Evolutionary conservation across 495 filamentous ascomycete species (phyloP), one percentile per base, ranked within the genome.

Genomic region (Xylaria telfairii): DNA sequence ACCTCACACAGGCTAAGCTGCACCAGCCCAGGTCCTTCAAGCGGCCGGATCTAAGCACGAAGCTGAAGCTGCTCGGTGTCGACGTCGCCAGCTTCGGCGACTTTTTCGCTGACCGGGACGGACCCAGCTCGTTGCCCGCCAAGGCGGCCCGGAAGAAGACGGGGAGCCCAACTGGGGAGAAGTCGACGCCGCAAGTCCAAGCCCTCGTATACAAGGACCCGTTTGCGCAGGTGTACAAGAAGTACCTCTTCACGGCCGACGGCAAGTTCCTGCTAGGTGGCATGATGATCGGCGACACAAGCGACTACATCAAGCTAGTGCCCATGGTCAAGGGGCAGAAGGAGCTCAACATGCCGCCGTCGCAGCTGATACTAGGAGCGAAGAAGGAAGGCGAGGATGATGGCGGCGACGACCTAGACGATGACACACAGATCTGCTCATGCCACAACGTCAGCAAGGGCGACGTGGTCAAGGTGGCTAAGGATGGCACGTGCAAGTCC

Each of bases 241-340:
- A 98, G 80, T 98, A 94, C 79, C 81, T 98, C 8, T 97, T 97
- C 74, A 97, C 95, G 2, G 80, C 91, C 77, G 95, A 98, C 77
- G 95, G 95, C 28, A 97, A 97, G 77, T 96, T 93, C 78, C 83
- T 98, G 3, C 88, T 98, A 8, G 95, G 95, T 21, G 95, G 95
- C 3, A 98, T 98, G 95, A 97, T 98, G 92, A 97, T 98, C 68
- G 95, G 95, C 44, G 95, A 98, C 80, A 97, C 94, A 0, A 91
- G 88, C 70, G 95, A 98, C 80, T 98, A 97, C 77, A 87, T 97
- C 80, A 97, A 97, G 76, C 83, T 98, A 49, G 95, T 97, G 8
- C 92, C 93, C n/a, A 91, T 97, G 86, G 95, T 96, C 39, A 98
- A 96, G 82, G 89, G 86, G 69, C 92, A 95, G 74, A 97, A 96